Evolutionary conservation across 2,329 filamentous ascomycete genomes (phyloP).

Genomic region (Claviceps purpurea): DNA sequence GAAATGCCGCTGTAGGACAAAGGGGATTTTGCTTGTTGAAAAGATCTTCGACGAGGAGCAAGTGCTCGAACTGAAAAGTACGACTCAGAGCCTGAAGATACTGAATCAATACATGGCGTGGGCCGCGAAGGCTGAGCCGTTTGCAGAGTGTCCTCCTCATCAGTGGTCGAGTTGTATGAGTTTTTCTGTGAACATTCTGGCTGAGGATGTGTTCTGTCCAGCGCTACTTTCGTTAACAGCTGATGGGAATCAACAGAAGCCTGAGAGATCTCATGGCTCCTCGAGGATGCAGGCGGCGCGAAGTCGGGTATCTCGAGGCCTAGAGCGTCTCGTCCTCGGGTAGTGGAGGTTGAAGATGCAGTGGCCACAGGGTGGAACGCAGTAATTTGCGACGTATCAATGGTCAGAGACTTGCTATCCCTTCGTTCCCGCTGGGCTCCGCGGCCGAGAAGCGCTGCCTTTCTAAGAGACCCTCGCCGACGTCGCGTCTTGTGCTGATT

Average conservation of each 20-base stretch:
- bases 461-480: constrained; percentile 73
- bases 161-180: constrained; percentile 52
- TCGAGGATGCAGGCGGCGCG: constrained; percentile 32
- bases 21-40: constrained; percentile 45
- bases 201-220: constrained; percentile 6
- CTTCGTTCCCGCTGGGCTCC: constrained; percentile 48
- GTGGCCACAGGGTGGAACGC: constrained; percentile 10
- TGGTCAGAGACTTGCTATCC: constrained; percentile 33
- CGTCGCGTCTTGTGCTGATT: constrained; percentile 44
- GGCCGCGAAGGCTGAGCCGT: constrained; percentile 39
- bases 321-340: constrained; percentile 20
- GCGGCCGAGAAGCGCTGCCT: constrained; percentile 71
- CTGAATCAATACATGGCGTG: constrained; percentile 25
- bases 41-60: constrained; percentile 32
- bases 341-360: constrained; percentile 11
- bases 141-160: constrained; percentile 67
- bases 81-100: constrained; percentile 48
- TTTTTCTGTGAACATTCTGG: constrained; percentile 12
- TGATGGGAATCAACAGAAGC: constrained; percentile 10
- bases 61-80: constrained; percentile 38
- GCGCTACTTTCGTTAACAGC: constrained; percentile 9
- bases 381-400: constrained; percentile 25
- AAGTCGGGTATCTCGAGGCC: constrained; percentile 35
- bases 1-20: constrained; percentile 42
- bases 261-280: constrained; percentile 27